Conservation (phyloP, 208 protist genomes). For the Leishmania tarentolae region DNA sequence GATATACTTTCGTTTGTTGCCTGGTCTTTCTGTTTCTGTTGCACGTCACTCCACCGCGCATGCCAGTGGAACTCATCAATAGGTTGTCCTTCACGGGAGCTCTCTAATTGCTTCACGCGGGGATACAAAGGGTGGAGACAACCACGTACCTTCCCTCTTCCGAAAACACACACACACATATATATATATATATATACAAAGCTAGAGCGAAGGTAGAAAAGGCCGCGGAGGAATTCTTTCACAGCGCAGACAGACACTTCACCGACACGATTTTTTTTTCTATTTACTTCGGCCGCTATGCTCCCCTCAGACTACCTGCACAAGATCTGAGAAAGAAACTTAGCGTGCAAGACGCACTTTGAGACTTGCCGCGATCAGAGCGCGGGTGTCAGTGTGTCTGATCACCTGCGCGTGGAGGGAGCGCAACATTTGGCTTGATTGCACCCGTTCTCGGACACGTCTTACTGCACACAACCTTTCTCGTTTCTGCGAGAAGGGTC, state of each 20-base stretch:
- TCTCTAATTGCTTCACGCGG: neutral
- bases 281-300: neutral
- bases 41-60: neutral
- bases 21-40: neutral
- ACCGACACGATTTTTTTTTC: neutral
- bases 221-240: neutral
- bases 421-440: too few species aligned
- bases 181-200: neutral
- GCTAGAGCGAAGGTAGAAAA: neutral
- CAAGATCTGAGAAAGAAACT: neutral
- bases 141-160: neutral
- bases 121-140: neutral
- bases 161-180: slow-evolving; percentile 1
- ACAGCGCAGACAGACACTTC: too few species aligned
- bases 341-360: neutral
- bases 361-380: neutral
- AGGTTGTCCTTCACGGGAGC: neutral
- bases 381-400: neutral
- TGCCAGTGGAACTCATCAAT: neutral
- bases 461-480: too few species aligned
- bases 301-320: neutral
- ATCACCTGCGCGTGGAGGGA: neutral
- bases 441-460: neutral
- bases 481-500: neutral
- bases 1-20: neutral